Evolutionary conservation across 371 early-diverging fungal genomes (phyloP).

Genomic region (Rhizopus microsporus): DNA sequence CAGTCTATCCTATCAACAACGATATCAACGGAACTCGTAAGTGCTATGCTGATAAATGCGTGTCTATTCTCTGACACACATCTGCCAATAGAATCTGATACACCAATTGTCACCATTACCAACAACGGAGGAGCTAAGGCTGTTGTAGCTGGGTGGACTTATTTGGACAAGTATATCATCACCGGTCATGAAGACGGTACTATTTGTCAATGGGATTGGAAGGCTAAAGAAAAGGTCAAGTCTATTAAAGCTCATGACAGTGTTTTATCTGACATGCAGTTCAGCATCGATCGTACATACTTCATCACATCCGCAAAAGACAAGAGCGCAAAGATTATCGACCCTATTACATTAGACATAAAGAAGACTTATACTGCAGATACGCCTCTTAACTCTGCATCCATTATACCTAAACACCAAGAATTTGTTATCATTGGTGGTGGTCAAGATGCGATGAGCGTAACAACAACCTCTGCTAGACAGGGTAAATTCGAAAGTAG

Average conservation of each 20-base stretch:
- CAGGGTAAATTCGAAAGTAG: conserved; percentile 98
- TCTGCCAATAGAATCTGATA: conserved; percentile 60
- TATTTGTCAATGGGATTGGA: conserved; percentile 87
- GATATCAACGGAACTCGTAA: conserved; percentile 51
- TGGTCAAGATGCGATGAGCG: conserved; percentile 85
- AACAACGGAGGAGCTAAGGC: conserved; percentile 79
- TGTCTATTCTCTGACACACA: not conserved
- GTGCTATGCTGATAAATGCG: not conserved
- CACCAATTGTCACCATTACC: conserved; percentile 69
- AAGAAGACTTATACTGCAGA: conserved; percentile 90
- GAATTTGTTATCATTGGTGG: conserved; percentile 83
- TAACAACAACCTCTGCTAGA: conserved; percentile 94
- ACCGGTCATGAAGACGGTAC: conserved; percentile 94
- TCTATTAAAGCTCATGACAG: conserved; percentile 70
- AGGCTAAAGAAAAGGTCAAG: conserved; percentile 68
- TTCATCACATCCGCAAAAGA: conserved; percentile 98
- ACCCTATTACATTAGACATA: conserved; percentile 78
- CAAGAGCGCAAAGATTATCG: conserved; percentile 90
- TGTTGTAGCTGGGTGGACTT: conserved; percentile 93
- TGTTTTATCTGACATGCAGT: conserved; percentile 92
- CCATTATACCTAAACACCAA: conserved; percentile 85
- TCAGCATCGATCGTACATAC: conserved; percentile 90
- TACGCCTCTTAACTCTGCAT: conserved; percentile 96
- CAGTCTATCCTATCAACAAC: conserved; percentile 76
- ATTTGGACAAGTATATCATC: conserved; percentile 88